Percentiles rank a stretch among this genome's conserved stretches.
Evolutionary conservation across 306 rosid species (phyloP).

Genomic region (Cucurbita argyrosperma): DNA sequence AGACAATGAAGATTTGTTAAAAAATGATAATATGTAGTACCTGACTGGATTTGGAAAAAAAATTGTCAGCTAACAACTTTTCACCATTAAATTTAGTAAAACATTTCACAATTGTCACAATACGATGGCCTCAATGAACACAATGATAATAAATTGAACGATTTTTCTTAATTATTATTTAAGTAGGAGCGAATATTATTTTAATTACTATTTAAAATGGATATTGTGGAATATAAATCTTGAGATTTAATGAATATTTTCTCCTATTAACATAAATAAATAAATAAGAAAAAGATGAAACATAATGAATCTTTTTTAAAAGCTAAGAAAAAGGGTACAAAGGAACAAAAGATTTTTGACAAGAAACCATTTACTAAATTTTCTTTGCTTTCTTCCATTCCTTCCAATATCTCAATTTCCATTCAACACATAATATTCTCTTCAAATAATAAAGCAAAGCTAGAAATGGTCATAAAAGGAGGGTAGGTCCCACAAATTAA

Average conservation of each 20-base stretch:
- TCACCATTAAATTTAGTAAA: too few species aligned
- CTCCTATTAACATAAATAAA: slow-evolving; percentile 2
- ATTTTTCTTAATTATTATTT: too few species aligned
- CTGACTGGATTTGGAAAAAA: too few species aligned
- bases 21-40: too few species aligned
- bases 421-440: slow-evolving; percentile 66
- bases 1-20: too few species aligned
- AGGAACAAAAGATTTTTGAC: slow-evolving; percentile 69
- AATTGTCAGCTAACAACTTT: too few species aligned
- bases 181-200: too few species aligned
- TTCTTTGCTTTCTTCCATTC: slow-evolving; percentile 59
- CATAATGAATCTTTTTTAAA: slow-evolving; percentile 64
- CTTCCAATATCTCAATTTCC: slow-evolving; percentile 29
- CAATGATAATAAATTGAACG: too few species aligned
- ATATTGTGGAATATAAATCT: slow-evolving; percentile 2
- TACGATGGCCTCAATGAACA: too few species aligned
- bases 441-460: slow-evolving; percentile 32
- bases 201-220: neutral
- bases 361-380: slow-evolving; percentile 65
- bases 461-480: slow-evolving; percentile 35
- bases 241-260: slow-evolving; percentile 2
- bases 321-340: slow-evolving; percentile 45
- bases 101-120: too few species aligned
- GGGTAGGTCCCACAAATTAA: slow-evolving; percentile 30
- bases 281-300: slow-evolving; percentile 42